These are phyloP conservation scores for Eutypella sp. DNA, from an alignment of 2,329 filamentous ascomycete genomes.

Conservation along the genomic window DNA sequence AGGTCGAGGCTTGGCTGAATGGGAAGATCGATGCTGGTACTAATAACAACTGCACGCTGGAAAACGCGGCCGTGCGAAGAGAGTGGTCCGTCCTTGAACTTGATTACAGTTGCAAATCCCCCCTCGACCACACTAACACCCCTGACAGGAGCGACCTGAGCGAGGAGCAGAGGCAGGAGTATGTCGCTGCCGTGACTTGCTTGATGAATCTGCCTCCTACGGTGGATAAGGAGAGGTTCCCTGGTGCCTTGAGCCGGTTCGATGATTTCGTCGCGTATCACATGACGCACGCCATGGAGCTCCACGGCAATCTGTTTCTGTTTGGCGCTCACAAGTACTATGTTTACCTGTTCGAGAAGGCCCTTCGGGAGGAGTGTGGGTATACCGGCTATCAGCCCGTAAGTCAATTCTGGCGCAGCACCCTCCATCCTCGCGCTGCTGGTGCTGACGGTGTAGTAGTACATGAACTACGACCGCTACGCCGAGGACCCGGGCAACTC, in stretches of 20 bases:
- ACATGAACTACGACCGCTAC: conserved; percentile 40
- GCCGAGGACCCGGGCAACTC: conserved; percentile 33
- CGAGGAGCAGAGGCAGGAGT: conserved; percentile 21
- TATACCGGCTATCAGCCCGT: conserved; percentile 22
- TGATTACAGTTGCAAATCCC: neutral
- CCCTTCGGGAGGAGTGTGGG: conserved; percentile 28
- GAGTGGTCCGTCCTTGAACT: conserved; percentile 21
- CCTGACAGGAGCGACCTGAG: conserved; percentile 24
- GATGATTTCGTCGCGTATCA: conserved; percentile 27
- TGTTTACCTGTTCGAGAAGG: conserved; percentile 26
- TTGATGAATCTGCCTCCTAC: conserved; percentile 23
- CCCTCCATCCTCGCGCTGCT: neutral
- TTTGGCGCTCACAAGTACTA: conserved; percentile 27
- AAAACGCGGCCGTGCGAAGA: conserved; percentile 20
- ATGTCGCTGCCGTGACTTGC: conserved; percentile 23
- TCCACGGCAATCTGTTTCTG: conserved; percentile 22
- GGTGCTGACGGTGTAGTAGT: conserved; percentile 14
- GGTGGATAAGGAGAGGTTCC: conserved; percentile 17
- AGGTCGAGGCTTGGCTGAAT: conserved; percentile 20
- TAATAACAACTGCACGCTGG: conserved; percentile 25
- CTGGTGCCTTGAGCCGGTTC: conserved; percentile 25
- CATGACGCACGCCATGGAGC: conserved; percentile 23
- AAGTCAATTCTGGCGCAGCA: neutral
- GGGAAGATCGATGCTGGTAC: conserved; percentile 16
- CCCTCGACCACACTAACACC: conserved; percentile 2